phyloP scores from a whole-genome alignment of 2,329 filamentous ascomycete genomes.

The Penicillium sumatraense region DNA sequence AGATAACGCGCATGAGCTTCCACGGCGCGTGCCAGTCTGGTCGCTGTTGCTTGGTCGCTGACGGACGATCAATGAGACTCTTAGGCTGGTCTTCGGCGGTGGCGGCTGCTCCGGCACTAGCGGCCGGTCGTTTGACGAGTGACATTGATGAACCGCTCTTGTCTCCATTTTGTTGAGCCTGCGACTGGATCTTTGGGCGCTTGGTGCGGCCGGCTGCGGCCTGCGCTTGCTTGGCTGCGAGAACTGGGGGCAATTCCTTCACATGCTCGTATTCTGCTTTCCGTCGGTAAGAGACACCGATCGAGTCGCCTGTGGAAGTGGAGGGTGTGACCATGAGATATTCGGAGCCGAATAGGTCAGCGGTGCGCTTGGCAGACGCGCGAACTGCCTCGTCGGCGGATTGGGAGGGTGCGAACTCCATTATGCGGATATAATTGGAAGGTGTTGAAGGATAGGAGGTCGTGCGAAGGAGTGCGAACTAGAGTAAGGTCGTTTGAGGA shows the following conservation, averaged over 20 bases:
- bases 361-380: slow-evolving; percentile 50
- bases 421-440: slow-evolving; percentile 15
- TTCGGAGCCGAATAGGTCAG: slow-evolving; percentile 53
- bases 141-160: slow-evolving; percentile 59
- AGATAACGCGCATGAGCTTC: slow-evolving; percentile 98
- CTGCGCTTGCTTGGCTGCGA: slow-evolving; percentile 78
- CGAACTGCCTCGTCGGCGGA: slow-evolving; percentile 45
- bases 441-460: background rate
- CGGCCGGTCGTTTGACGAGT: slow-evolving; percentile 50
- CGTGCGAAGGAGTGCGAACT: no score
- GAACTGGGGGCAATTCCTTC: slow-evolving; percentile 73
- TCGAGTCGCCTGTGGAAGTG: slow-evolving; percentile 47
- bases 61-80: slow-evolving; percentile 66
- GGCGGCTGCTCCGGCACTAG: slow-evolving; percentile 20
- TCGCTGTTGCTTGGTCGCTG: slow-evolving; percentile 67
- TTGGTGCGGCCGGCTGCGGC: slow-evolving; percentile 67
- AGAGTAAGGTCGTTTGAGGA: background rate
- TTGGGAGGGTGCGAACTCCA: slow-evolving; percentile 37
- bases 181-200: slow-evolving; percentile 58
- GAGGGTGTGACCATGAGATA: slow-evolving; percentile 51
- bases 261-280: slow-evolving; percentile 76
- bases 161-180: slow-evolving; percentile 53
- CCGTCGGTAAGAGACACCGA: slow-evolving; percentile 50
- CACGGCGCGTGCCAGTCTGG: slow-evolving; percentile 98
- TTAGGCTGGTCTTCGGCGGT: slow-evolving; percentile 54